Conservation (phyloP, 2,329 filamentous ascomycete species). For the Cryphonectria carpinicola region DNA sequence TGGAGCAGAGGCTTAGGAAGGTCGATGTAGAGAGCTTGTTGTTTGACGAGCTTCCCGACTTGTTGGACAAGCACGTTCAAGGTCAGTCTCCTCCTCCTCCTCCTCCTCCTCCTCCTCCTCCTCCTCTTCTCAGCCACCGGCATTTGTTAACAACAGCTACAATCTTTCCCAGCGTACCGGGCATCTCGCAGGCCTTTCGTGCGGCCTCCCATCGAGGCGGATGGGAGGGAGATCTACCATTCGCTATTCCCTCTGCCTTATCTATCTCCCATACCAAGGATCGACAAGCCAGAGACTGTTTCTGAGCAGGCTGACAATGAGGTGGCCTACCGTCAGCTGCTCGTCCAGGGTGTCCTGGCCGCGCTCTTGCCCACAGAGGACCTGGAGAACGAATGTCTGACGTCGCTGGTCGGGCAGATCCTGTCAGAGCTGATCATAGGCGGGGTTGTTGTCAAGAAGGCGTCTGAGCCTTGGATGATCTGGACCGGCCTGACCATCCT, state of each 20-base stretch:
- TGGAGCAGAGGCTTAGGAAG: conserved; percentile 83
- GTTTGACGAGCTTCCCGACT: conserved; percentile 83
- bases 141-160: conserved; percentile 29
- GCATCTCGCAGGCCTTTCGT: conserved; percentile 63
- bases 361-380: conserved; percentile 91
- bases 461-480: conserved; percentile 85
- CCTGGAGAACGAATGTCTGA: conserved; percentile 83
- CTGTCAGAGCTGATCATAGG: conserved; percentile 89
- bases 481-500: conserved; percentile 83
- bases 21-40: conserved; percentile 82
- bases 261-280: conserved; percentile 73
- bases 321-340: conserved; percentile 79
- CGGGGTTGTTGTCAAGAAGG: conserved; percentile 76
- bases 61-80: conserved; percentile 78
- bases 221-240: conserved; percentile 77
- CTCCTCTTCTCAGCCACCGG: conserved; percentile 11
- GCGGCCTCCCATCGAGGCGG: conserved; percentile 61
- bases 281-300: conserved; percentile 53
- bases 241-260: conserved; percentile 79
- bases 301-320: conserved; percentile 76
- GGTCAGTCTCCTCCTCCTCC: conserved; percentile 54
- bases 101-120: conserved; percentile 24
- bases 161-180: conserved; percentile 67
- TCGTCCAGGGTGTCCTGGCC: conserved; percentile 81
- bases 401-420: conserved; percentile 82